Base-by-base conservation (phyloP, 305 asterid genomes). In the Fraxinus albicans region DNA sequence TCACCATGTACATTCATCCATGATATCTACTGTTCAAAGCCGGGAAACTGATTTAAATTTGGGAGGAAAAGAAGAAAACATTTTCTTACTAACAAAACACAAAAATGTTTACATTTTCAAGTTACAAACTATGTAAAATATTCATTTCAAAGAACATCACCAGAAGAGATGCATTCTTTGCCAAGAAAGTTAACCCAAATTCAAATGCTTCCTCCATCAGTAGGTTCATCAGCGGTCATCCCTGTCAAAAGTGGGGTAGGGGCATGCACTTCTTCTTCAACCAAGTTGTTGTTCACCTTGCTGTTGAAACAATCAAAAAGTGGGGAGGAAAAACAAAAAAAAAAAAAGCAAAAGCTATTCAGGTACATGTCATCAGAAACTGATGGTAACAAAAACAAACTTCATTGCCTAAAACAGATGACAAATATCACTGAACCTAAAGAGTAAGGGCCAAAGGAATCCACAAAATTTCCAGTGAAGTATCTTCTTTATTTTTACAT, bases 181-280 rank as follows among this genome's bases (percentile, higher is more conserved):
- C 74, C 2, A 75, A 63, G 29, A 38, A 72, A 60, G 73, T 82
- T 65, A 47, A 47, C 79, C 81, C 85, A 78, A 82, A 65, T 23
- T 89, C 86, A 92, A 79, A 88, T 83, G 90, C 91, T 89, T 85
- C 88, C 92, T 87, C 86, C 91, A 0, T 63, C 73, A 21, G 17
- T 63, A 63, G 92, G 94, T 73, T 88, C 89, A 77, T 80, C 87
- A 47, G 84, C 47, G 7, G 83, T 79, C 83, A 78, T 0, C 29
- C 83, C 88, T 35, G 77, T 69, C 86, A 92, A 69, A 36, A 87
- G 88, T 72, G 91, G 91, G 35, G 89, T 86, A 9, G 35, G 74
- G 73, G 15, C 0, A 7, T 63, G 15, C 5, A 2, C 36, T 23
- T 89, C 88, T 60, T 50, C 91, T 73, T 86, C 91, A 38, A 86